phyloP scores from a whole-genome alignment of 352 stramenopile genomes.

The Pelagophyceae sp. region DNA sequence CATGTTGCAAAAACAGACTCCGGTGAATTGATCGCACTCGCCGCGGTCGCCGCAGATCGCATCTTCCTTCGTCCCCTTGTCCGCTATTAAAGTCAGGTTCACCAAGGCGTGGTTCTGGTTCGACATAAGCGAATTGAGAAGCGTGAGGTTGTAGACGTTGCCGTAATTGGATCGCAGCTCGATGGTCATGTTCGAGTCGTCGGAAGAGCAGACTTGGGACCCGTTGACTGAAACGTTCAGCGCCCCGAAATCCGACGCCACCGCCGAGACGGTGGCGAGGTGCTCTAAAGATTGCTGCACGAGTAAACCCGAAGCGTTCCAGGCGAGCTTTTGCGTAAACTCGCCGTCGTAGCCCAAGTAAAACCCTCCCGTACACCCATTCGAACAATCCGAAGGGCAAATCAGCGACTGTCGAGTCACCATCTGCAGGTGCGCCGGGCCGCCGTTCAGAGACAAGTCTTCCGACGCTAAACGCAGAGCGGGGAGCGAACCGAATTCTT shows the following conservation, averaged over 20 bases:
- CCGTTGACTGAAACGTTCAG: conserved; percentile 24
- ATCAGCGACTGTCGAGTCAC: not conserved
- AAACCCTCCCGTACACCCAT: conserved; percentile 1
- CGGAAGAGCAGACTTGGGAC: not conserved
- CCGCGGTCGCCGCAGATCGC: conserved; percentile 6
- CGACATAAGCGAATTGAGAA: not conserved
- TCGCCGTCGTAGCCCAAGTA: conserved; percentile 12
- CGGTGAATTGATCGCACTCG: conserved; percentile 28
- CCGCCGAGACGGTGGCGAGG: not conserved
- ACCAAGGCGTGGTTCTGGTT: not conserved
- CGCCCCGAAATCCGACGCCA: not conserved
- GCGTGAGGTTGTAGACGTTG: conserved; percentile 23
- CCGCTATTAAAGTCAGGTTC: not conserved
- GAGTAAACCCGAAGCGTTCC: not conserved
- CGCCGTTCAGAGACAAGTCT: not conserved
- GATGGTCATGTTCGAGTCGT: conserved; percentile 18
- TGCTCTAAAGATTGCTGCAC: not conserved
- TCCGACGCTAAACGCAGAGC: not conserved
- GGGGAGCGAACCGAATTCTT: conserved; percentile 26
- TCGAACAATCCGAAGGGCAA: not conserved
- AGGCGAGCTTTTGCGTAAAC: conserved; percentile 1
- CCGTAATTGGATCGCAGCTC: conserved; percentile 64
- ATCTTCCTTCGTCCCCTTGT: conserved; percentile 16
- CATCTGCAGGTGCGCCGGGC: not conserved
- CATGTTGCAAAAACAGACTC: conserved; percentile 50